phyloP scores from a whole-genome alignment of 768 basidiomycete species.

The Lactarius deliciosus region DNA sequence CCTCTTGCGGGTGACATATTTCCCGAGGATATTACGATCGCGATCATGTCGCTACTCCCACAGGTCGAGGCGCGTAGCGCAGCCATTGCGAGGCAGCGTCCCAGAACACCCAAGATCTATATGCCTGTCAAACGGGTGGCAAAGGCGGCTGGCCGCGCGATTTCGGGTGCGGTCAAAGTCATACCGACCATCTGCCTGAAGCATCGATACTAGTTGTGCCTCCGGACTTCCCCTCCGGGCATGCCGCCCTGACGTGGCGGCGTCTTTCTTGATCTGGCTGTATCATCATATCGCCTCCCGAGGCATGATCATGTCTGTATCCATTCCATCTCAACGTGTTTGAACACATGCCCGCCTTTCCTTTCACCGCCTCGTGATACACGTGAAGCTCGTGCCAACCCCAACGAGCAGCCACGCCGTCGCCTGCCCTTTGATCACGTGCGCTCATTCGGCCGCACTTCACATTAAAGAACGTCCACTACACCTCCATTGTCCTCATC shows the following conservation, averaged over 20 bases:
- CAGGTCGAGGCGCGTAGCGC: constrained; percentile 24
- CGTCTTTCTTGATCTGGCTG: constrained; percentile 9
- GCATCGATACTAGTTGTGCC: constrained; percentile 14
- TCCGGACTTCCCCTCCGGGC: not conserved
- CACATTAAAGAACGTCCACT: constrained; percentile 28
- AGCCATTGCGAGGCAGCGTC: constrained; percentile 13
- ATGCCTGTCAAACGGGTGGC: constrained; percentile 18
- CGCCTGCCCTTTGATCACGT: constrained; percentile 27
- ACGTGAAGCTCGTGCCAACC: constrained; percentile 20
- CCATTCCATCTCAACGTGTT: constrained; percentile 27
- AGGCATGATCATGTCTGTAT: constrained; percentile 24
- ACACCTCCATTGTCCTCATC: constrained; percentile 23
- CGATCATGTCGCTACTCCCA: constrained; percentile 26
- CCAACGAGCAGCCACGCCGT: constrained; percentile 25
- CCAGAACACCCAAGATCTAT: constrained; percentile 8
- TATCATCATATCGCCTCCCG: constrained; percentile 20
- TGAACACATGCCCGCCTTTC: constrained; percentile 12
- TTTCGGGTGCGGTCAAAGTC: constrained; percentile 16
- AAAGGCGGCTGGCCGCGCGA: constrained; percentile 20
- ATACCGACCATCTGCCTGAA: constrained; percentile 22
- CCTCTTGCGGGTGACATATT: constrained; percentile 18
- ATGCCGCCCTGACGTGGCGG: constrained; percentile 1
- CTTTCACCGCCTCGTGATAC: constrained; percentile 26
- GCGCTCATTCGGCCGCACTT: constrained; percentile 19
- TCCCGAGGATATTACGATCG: constrained; percentile 28